These are phyloP conservation scores for Penicillium brevicompactum DNA, from an alignment of 2,329 filamentous ascomycete genomes.

Conservation along the genomic window DNA sequence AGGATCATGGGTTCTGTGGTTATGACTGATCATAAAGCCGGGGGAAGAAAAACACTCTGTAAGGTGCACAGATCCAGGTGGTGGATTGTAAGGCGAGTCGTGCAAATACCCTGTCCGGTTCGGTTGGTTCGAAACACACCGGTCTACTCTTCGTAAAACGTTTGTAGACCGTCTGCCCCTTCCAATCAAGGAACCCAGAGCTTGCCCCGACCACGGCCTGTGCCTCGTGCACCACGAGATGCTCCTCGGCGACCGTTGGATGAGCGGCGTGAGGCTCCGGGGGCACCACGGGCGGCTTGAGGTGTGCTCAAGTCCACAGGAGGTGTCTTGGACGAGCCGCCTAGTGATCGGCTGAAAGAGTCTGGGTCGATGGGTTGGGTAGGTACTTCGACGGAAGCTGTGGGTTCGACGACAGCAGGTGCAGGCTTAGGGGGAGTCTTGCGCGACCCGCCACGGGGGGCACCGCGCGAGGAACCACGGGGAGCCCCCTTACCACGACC, in stretches of 20 bases:
- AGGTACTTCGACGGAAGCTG: conserved; percentile 44
- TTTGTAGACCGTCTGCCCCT: conserved; percentile 22
- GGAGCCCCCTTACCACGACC: conserved; percentile 40
- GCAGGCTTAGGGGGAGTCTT: conserved; percentile 30
- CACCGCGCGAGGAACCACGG: conserved; percentile 30
- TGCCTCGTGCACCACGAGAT: conserved; percentile 39
- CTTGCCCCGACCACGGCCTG: conserved; percentile 44
- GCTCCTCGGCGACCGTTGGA: conserved; percentile 36
- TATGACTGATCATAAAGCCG: conserved; percentile 12
- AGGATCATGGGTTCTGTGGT: conserved; percentile 11
- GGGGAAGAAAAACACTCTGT: conserved; percentile 13
- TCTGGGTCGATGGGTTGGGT: conserved; percentile 51
- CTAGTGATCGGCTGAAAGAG: conserved; percentile 49
- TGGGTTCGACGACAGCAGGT: conserved; percentile 28
- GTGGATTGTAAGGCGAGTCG: conserved; percentile 11
- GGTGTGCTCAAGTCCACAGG: conserved; percentile 37
- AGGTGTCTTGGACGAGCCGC: conserved; percentile 29
- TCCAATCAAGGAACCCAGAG: conserved; percentile 48
- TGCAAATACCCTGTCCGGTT: conserved; percentile 20
- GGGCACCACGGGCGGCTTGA: conserved; percentile 36
- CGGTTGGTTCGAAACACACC: conserved; percentile 17
- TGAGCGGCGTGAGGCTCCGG: conserved; percentile 37
- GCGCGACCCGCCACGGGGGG: conserved; percentile 30
- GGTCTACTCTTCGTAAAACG: conserved; percentile 19
- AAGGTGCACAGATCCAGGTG: conserved; percentile 10